Evolutionary conservation across 75 land plant species (phyloP), one percentile per base, ranked within the genome.

Genomic region (Pinus taeda): DNA sequence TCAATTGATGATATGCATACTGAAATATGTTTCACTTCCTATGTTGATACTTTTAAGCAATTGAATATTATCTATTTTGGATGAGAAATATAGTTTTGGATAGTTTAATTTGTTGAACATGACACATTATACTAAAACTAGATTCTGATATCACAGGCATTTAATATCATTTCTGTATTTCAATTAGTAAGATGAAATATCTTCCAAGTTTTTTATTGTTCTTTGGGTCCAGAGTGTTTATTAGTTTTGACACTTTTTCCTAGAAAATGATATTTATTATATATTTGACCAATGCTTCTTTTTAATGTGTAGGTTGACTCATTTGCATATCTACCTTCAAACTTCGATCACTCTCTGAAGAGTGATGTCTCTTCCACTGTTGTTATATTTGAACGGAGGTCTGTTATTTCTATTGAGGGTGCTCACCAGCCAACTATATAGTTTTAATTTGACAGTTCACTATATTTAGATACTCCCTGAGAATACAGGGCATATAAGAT

Each of bases 291-390:
- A 24, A 49, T 4, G 69, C 49, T 15, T 71, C 4, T 29, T 21
- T 24, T 55, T 74, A 24, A 62, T 59, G 84, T 90, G 69, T 63
- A 93, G 99, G 99, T 92, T 80, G 96, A 93, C 69, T 87, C 88
- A 29, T 96, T 86, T 88, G 94, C 92, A 57, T 96, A 96, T 82
- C 75, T 93, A 37, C 99, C 99, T 36, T 86, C 99, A 49, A 84
- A 90, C 75, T 71, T 81, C 57, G 69, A 77, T 59, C 99, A 96
- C 81, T 76, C 81, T 12, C 11, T 96, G 14, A 71, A 62, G 62
- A 80, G 79, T 59, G 83, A 92, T 55, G 36, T 70, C 74, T 30
- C 73, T 61, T 79, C 92, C 15, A 83, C 88, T 61, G 71, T 88
- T 59, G 82, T 83, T 45, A 83, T 90, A 21, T 81, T 88, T 78